Conservation (phyloP, 257 asterid genomes). For the Striga asiatica region DNA sequence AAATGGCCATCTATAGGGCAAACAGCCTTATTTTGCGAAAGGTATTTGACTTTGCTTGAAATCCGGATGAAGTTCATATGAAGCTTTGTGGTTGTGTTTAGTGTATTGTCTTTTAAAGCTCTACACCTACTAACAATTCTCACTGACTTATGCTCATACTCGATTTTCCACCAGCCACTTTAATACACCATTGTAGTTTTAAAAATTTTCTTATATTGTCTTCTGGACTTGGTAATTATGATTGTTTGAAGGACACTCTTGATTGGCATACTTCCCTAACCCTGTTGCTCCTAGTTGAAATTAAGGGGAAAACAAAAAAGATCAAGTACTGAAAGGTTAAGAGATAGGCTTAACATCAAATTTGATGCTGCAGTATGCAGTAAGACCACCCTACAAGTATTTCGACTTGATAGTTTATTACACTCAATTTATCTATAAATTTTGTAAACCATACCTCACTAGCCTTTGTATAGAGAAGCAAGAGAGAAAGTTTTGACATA, state of each 20-base stretch:
- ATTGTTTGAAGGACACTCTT: not conserved
- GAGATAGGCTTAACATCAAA: too few species aligned
- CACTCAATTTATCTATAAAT: too few species aligned
- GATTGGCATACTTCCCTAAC: not conserved
- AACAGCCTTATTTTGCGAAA: conserved; percentile 72
- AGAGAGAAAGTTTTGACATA: not conserved
- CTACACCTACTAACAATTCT: not conserved
- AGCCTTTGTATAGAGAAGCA: too few species aligned
- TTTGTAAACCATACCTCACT: too few species aligned
- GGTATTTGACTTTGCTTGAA: conserved; percentile 33
- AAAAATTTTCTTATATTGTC: not conserved
- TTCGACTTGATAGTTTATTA: too few species aligned
- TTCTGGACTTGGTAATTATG: not conserved
- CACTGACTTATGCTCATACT: not conserved
- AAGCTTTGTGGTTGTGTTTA: not conserved
- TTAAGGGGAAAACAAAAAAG: too few species aligned
- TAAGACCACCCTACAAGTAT: too few species aligned
- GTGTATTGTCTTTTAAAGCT: not conserved
- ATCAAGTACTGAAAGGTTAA: not conserved
- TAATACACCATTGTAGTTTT: not conserved
- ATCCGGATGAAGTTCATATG: conserved; percentile 8
- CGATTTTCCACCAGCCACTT: not conserved
- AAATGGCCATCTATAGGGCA: conserved; percentile 87
- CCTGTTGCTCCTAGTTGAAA: not conserved
- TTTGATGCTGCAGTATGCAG: too few species aligned